Conservation (phyloP, 768 basidiomycete species). For the Pulveroboletus sp. region DNA sequence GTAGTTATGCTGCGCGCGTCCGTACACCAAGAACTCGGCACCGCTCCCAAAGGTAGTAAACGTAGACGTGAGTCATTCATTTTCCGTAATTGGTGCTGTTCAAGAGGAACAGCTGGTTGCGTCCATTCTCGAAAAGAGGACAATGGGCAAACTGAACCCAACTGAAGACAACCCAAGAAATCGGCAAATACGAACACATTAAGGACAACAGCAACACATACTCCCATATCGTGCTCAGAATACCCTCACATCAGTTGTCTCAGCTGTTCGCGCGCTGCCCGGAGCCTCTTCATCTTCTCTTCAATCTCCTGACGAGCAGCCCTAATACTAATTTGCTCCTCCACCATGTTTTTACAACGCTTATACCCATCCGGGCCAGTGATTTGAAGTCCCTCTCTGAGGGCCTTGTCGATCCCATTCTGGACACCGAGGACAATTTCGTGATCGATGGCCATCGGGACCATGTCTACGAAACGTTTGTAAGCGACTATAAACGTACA, state of each 20-base stretch:
- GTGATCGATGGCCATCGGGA: constrained; percentile 42
- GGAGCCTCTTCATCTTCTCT: constrained; percentile 51
- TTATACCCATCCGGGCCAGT: constrained; percentile 43
- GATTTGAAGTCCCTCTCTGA: constrained; percentile 51
- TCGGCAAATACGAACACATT: no score
- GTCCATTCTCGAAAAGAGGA: no score
- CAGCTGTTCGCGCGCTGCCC: constrained; percentile 43
- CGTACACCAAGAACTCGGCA: no score
- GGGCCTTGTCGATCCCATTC: constrained; percentile 40
- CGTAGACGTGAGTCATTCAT: no score
- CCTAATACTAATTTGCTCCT: constrained; percentile 46
- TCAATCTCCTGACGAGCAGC: constrained; percentile 45
- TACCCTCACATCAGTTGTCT: constrained; percentile 15
- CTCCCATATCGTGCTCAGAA: no score
- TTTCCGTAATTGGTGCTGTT: no score
- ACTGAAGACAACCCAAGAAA: no score
- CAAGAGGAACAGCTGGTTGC: no score
- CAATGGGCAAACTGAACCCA: no score
- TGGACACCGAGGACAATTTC: constrained; percentile 45
- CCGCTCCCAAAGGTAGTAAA: no score
- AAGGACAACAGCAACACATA: no score
- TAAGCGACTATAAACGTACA: constrained; percentile 38
- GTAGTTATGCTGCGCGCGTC: no score
- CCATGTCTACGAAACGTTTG: constrained; percentile 43
- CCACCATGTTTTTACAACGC: constrained; percentile 50